These are phyloP conservation scores for Macrophomina pseudophaseolina DNA, from an alignment of 2,329 filamentous ascomycete genomes.

Conservation along the genomic window DNA sequence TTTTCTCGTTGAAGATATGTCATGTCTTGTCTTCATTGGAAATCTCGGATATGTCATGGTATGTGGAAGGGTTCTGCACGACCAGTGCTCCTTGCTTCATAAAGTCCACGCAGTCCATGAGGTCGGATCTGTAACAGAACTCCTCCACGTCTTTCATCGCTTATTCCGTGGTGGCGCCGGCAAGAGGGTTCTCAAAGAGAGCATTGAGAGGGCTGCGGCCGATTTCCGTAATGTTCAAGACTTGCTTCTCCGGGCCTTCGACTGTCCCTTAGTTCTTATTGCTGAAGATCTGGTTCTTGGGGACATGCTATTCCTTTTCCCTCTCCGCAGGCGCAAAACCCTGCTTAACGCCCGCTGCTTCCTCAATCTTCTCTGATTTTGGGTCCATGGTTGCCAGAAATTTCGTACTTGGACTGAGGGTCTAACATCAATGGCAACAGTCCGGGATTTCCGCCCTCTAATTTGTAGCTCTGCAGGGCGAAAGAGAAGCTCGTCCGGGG, in stretches of 20 bases:
- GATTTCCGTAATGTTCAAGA: background rate
- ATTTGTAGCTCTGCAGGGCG: background rate
- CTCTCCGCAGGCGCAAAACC: background rate
- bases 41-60: conserved; percentile 55
- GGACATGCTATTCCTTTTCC: no score
- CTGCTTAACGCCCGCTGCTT: background rate
- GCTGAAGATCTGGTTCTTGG: no score
- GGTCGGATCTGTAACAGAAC: conserved; percentile 57
- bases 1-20: conserved; percentile 50
- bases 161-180: conserved; percentile 56
- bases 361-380: background rate
- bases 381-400: background rate
- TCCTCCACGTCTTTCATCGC: conserved; percentile 60
- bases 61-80: conserved; percentile 56
- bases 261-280: no score
- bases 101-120: conserved; percentile 54
- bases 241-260: background rate
- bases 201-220: conserved; percentile 7
- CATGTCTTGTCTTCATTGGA: conserved; percentile 49
- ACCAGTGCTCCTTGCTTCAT: conserved; percentile 60
- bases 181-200: conserved; percentile 61
- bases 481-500: background rate
- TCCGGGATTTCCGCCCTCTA: background rate
- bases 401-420: background rate
- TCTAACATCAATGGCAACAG: background rate